Evolutionary conservation across 768 basidiomycete species (phyloP).

Genomic region (Mycena chlorophos): DNA sequence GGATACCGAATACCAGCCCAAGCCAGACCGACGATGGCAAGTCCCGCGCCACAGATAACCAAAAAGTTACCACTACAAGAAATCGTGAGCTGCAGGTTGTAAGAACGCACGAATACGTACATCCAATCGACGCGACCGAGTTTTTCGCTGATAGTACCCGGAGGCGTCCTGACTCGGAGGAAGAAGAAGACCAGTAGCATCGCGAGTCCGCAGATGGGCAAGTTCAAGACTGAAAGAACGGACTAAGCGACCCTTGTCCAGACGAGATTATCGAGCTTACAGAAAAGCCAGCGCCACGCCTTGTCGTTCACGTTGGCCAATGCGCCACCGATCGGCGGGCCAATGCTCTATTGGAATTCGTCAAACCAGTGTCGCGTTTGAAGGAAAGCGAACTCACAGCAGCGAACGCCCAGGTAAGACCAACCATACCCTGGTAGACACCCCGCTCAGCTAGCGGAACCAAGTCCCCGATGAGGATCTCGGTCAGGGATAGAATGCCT

Average conservation of each 20-base stretch:
- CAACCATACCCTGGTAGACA: conserved; percentile 32
- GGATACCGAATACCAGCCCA: conserved; percentile 41
- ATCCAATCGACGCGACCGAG: conserved; percentile 36
- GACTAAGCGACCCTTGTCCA: not conserved
- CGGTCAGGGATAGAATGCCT: conserved; percentile 34
- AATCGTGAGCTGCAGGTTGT: not conserved
- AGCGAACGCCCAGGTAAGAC: conserved; percentile 34
- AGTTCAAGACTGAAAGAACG: conserved; percentile 32
- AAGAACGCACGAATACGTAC: conserved; percentile 23
- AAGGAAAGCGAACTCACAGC: conserved; percentile 13
- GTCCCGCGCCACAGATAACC: conserved; percentile 31
- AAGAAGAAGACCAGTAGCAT: conserved; percentile 18
- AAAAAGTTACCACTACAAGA: conserved; percentile 36
- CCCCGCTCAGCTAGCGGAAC: conserved; percentile 44
- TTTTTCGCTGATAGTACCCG: conserved; percentile 27
- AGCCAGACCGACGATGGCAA: conserved; percentile 38
- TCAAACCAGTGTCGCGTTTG: not conserved
- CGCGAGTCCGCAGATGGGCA: conserved; percentile 30
- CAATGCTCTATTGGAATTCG: conserved; percentile 5
- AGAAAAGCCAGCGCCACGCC: conserved; percentile 34
- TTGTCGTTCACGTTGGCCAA: conserved; percentile 23
- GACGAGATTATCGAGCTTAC: conserved; percentile 14
- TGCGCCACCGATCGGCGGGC: conserved; percentile 23
- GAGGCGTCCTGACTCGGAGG: conserved; percentile 26
- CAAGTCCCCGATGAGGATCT: conserved; percentile 43